Evolutionary conservation across 768 basidiomycete genomes (phyloP).

Genomic region (Clathrus columnatus): DNA sequence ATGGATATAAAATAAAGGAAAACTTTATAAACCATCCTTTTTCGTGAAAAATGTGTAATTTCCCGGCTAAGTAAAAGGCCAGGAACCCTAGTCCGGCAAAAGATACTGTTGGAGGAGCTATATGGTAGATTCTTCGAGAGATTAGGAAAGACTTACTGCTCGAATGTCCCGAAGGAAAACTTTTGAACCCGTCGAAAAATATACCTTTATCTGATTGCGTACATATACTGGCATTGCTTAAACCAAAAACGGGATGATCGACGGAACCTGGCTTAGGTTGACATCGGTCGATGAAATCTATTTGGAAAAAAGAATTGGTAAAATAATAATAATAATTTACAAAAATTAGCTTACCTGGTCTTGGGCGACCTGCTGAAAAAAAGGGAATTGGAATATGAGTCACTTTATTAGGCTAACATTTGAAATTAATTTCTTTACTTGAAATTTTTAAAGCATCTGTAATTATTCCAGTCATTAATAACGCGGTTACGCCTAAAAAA

Average conservation of each 20-base stretch:
- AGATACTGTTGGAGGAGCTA: slow-evolving; percentile 46
- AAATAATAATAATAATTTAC: background rate
- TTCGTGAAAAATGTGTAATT: slow-evolving; percentile 82
- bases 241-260: slow-evolving; percentile 57
- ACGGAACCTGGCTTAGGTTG: slow-evolving; percentile 53
- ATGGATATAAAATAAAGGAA: slow-evolving; percentile 16
- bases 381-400: background rate
- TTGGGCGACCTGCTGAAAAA: slow-evolving; percentile 71
- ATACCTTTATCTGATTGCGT: slow-evolving; percentile 52
- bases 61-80: slow-evolving; percentile 82
- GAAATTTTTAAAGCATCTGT: slow-evolving; percentile 83
- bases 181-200: slow-evolving; percentile 79
- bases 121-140: background rate
- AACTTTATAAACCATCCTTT: slow-evolving; percentile 55
- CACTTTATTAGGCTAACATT: background rate
- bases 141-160: slow-evolving; percentile 47
- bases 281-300: slow-evolving; percentile 65
- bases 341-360: slow-evolving; percentile 50
- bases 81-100: slow-evolving; percentile 91
- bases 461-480: slow-evolving; percentile 66
- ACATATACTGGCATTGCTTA: slow-evolving; percentile 72
- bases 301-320: background rate
- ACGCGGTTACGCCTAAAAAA: slow-evolving; percentile 58
- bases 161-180: slow-evolving; percentile 88
- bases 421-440: slow-evolving; percentile 6